phyloP scores from a whole-genome alignment of 2,329 filamentous ascomycete genomes.

The Venturia carpophila region DNA sequence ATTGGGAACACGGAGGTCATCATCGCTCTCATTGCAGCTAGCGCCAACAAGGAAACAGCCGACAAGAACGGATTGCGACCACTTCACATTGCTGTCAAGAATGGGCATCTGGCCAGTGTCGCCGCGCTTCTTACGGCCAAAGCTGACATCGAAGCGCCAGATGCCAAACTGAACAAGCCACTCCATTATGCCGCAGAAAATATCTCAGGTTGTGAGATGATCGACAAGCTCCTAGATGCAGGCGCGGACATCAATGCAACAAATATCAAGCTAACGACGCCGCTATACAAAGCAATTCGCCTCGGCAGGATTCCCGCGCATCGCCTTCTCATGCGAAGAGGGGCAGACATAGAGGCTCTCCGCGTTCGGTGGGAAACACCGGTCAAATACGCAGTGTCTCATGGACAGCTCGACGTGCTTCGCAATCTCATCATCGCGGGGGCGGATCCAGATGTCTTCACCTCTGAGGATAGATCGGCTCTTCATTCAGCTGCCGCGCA shows the following conservation, averaged over 20 bases:
- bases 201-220: not conserved
- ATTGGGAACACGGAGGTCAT: not conserved
- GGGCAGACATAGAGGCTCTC: slow-evolving; percentile 8
- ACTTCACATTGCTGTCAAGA: slow-evolving; percentile 3
- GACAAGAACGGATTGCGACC: not conserved
- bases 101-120: not conserved
- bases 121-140: not conserved
- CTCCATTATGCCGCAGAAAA: slow-evolving; percentile 9
- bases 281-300: not conserved
- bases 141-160: slow-evolving; percentile 8
- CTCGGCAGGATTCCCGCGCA: not conserved
- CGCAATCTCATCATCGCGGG: not conserved
- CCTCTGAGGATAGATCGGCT: slow-evolving; percentile 1
- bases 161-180: slow-evolving; percentile 5
- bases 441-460: not conserved
- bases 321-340: not conserved
- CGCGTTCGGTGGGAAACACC: slow-evolving; percentile 10
- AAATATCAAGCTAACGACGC: slow-evolving; percentile 8
- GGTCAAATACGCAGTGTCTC: slow-evolving; percentile 3
- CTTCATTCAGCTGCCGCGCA: slow-evolving; percentile 6
- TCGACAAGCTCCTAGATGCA: not conserved
- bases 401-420: slow-evolving; percentile 1
- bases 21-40: not conserved
- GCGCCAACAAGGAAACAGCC: slow-evolving; percentile 1
- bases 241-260: slow-evolving; percentile 10